Conservation (phyloP, 306 rosid genomes). For the Dicorynia guianensis region DNA sequence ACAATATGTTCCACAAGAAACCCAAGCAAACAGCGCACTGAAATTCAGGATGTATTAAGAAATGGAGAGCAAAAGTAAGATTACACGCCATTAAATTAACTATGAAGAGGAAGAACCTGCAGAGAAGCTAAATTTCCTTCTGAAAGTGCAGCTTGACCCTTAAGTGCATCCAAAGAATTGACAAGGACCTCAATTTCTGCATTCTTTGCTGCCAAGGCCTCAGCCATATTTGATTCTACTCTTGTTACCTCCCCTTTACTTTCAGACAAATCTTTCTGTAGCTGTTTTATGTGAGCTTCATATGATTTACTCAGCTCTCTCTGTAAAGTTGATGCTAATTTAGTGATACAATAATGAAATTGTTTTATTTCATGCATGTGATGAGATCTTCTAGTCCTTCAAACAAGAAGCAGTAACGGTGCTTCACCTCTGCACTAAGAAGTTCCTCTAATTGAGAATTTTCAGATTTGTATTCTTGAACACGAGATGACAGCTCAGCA, state of each 20-base stretch:
- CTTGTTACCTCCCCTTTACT: constrained; percentile 81
- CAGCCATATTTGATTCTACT: constrained; percentile 86
- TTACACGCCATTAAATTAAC: constrained; percentile 29
- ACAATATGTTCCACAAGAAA: not conserved
- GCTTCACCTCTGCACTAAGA: constrained; percentile 85
- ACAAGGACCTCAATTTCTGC: constrained; percentile 90
- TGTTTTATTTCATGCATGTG: constrained; percentile 33
- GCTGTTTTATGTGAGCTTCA: constrained; percentile 85
- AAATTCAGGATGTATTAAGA: constrained; percentile 17
- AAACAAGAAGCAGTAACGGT: constrained; percentile 34
- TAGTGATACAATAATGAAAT: constrained; percentile 5
- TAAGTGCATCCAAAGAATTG: constrained; percentile 78
- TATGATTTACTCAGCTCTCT: constrained; percentile 93
- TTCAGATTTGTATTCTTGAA: constrained; percentile 96
- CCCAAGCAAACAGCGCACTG: constrained; percentile 22
- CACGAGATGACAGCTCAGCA: constrained; percentile 95
- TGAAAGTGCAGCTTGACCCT: constrained; percentile 86
- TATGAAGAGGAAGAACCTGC: constrained; percentile 62
- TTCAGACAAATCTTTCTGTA: constrained; percentile 75
- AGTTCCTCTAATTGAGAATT: constrained; percentile 98
- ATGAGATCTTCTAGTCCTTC: constrained; percentile 33
- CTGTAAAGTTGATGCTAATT: constrained; percentile 55
- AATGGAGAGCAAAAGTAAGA: constrained; percentile 9
- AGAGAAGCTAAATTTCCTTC: constrained; percentile 93
- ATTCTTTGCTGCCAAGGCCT: constrained; percentile 94